Conservation (phyloP, 2,329 filamentous ascomycete species). For the Cyphellophora europaea region DNA sequence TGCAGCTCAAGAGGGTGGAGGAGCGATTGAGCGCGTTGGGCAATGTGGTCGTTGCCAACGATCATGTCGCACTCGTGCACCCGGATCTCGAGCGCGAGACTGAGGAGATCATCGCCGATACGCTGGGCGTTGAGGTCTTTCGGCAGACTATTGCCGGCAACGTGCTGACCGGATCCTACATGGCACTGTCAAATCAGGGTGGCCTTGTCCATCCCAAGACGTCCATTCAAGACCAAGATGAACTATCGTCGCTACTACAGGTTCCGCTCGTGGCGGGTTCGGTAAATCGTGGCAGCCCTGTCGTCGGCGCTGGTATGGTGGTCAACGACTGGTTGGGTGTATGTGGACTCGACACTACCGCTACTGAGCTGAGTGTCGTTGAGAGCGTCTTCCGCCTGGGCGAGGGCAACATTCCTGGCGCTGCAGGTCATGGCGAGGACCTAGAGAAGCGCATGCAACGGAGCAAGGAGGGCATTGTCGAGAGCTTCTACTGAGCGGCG, state of each 20-base stretch:
- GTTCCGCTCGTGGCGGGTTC: constrained; percentile 90
- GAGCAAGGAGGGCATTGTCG: constrained; percentile 97
- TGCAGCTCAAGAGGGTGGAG: constrained; percentile 96
- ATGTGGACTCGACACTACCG: constrained; percentile 85
- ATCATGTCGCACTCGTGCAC: constrained; percentile 93
- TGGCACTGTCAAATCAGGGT: constrained; percentile 90
- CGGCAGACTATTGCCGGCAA: constrained; percentile 92
- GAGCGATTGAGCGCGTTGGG: constrained; percentile 90
- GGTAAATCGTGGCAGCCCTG: constrained; percentile 84
- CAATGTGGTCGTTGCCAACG: constrained; percentile 93
- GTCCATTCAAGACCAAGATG: constrained; percentile 93
- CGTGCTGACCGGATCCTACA: constrained; percentile 92
- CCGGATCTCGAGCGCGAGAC: constrained; percentile 96
- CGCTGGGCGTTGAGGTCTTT: constrained; percentile 55
- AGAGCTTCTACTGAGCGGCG: constrained; percentile 96
- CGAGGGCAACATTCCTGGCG: constrained; percentile 63
- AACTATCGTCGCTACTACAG: constrained; percentile 85
- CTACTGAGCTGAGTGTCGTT: constrained; percentile 93
- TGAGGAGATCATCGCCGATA: constrained; percentile 96
- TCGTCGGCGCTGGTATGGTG: constrained; percentile 95
- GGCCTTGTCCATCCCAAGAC: constrained; percentile 97
- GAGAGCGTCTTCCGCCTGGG: constrained; percentile 93
- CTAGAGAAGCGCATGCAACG: constrained; percentile 43
- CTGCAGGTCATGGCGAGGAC: constrained; percentile 45
- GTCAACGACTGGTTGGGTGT: constrained; percentile 97